Percentiles rank a stretch among this genome's conserved stretches.
These are phyloP conservation scores for Ustilago lituana DNA, from an alignment of 1,284 basidiomycete species.

Conservation along the genomic window DNA sequence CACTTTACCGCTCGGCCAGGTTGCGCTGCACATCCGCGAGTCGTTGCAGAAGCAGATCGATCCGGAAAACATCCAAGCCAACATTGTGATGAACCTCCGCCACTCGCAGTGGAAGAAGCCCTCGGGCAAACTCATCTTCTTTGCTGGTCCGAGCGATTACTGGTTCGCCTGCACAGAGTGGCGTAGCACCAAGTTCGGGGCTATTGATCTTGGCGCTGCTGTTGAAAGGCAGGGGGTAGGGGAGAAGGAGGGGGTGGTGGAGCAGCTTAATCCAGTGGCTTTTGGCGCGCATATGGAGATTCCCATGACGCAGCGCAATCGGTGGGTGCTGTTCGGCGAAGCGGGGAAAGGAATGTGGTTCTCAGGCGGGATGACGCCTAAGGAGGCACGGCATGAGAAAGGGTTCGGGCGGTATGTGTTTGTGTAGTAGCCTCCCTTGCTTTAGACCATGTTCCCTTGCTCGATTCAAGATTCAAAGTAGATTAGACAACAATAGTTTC, in stretches of 20 bases:
- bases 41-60: conserved; percentile 11
- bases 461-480: too few relatives aligned
- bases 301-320: conserved; percentile 13
- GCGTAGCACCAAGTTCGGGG: conserved; percentile 11
- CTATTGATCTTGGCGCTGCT: conserved; percentile 13
- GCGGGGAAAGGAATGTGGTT: conserved; percentile 21
- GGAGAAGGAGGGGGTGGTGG: neutral
- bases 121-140: conserved; percentile 18
- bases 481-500: too few relatives aligned
- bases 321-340: conserved; percentile 28
- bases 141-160: conserved; percentile 4
- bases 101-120: conserved; percentile 13
- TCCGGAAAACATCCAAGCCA: conserved; percentile 13
- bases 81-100: conserved; percentile 2
- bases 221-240: neutral
- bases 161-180: conserved; percentile 28
- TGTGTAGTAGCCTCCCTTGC: conserved; percentile 3
- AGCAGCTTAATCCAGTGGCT: conserved; percentile 8
- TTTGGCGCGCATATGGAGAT: conserved; percentile 24
- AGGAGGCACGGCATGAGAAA: conserved; percentile 5
- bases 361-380: conserved; percentile 13
- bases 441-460: too few relatives aligned
- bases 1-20: conserved; percentile 9
- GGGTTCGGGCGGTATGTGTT: conserved; percentile 21
- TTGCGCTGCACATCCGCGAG: conserved; percentile 19